Percentiles rank a stretch among this genome's conserved stretches.
These are phyloP conservation scores for Gillenia trifoliata DNA, from an alignment of 306 rosid genomes.

Conservation along the genomic window DNA sequence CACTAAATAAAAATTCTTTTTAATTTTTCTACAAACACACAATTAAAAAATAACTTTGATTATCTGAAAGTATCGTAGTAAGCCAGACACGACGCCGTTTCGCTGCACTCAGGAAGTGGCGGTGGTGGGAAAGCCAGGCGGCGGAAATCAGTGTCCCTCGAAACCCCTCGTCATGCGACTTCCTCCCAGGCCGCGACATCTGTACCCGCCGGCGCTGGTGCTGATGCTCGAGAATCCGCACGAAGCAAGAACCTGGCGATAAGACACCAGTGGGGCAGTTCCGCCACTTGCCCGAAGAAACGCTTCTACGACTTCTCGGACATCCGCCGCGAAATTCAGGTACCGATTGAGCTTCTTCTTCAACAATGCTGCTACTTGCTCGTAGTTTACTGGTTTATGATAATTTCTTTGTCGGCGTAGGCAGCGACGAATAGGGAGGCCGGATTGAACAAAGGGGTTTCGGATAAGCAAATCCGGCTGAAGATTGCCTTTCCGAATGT, in stretches of 20 bases:
- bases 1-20: no score
- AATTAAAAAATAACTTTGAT: no score
- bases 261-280: conserved; percentile 27
- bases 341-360: background rate
- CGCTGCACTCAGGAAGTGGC: conserved; percentile 36
- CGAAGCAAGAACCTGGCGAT: conserved; percentile 4
- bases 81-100: no score
- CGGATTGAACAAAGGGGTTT: conserved; percentile 32
- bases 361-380: background rate
- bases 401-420: conserved; percentile 11
- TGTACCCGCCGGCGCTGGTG: conserved; percentile 35
- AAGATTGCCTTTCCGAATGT: conserved; percentile 37
- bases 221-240: conserved; percentile 32
- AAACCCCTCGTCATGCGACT: conserved; percentile 40
- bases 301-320: conserved; percentile 29
- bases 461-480: conserved; percentile 32
- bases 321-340: conserved; percentile 38
- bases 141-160: conserved; percentile 44
- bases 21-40: no score
- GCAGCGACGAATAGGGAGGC: conserved; percentile 36
- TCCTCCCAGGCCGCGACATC: conserved; percentile 33
- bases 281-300: conserved; percentile 30
- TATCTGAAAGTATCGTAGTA: no score
- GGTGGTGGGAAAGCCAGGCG: conserved; percentile 38
- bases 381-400: background rate